These are phyloP conservation scores for Stephanocyclus meneghinianus DNA, from an alignment of 352 stramenopile genomes.

Conservation along the genomic window DNA sequence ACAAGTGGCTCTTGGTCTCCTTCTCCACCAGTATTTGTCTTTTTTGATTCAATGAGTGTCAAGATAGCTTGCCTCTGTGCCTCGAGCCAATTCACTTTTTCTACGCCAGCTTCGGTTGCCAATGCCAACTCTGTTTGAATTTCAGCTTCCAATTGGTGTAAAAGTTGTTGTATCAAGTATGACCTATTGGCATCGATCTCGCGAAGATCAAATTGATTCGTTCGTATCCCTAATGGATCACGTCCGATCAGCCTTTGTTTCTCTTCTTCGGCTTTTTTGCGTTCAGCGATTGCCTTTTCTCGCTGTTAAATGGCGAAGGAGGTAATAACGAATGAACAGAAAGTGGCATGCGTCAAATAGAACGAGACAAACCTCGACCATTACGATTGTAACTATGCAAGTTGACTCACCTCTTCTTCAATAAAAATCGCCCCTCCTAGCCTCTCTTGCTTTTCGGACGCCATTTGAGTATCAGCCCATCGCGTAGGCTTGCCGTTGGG, in stretches of 20 bases:
- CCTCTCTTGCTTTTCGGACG: slow-evolving; percentile 29
- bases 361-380: background rate
- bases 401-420: slow-evolving; percentile 44
- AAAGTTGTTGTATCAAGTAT: slow-evolving; percentile 62
- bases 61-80: slow-evolving; percentile 73
- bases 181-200: slow-evolving; percentile 60
- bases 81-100: slow-evolving; percentile 56
- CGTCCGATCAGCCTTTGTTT: slow-evolving; percentile 63
- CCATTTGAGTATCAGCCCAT: slow-evolving; percentile 55
- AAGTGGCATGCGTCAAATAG: background rate
- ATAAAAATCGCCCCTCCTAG: slow-evolving; percentile 43
- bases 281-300: slow-evolving; percentile 57
- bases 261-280: slow-evolving; percentile 69
- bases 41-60: slow-evolving; percentile 58
- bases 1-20: background rate
- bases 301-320: slow-evolving; percentile 15
- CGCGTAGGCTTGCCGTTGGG: slow-evolving; percentile 28
- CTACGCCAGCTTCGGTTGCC: slow-evolving; percentile 42
- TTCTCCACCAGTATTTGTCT: slow-evolving; percentile 14
- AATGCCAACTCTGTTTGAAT: slow-evolving; percentile 38
- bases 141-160: slow-evolving; percentile 62
- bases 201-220: slow-evolving; percentile 64
- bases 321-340: background rate
- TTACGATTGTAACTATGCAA: background rate
- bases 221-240: slow-evolving; percentile 71